Base-by-base conservation (phyloP, 1,284 basidiomycete genomes). In the Naganishia albida region DNA sequence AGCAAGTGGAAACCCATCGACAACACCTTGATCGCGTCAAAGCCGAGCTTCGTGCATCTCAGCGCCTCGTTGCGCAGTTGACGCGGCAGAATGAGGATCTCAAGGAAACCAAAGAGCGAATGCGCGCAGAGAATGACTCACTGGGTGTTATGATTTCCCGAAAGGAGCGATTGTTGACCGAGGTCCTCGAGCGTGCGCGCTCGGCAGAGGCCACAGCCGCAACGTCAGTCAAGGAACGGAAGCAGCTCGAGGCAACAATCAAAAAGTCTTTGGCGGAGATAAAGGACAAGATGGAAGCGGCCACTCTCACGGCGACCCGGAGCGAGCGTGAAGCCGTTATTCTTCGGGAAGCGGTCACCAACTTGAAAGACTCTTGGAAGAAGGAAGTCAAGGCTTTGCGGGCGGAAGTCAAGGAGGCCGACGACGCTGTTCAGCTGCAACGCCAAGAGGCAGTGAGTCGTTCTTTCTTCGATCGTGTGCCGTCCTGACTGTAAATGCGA, bases 71-170 rank as follows among this genome's bases (percentile, higher is more conserved):
- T 2, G 57, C 57, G 26, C 64, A 79, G 74, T 69, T 80, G 23
- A 77, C 77, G 2, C 65, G 77, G n/a, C 74, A 76, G 64, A 76
- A 69, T 20, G 78, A 78, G 52, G 77, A 78, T 68, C 68, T 78
- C 38, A 74, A 75, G 54, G 77, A 78, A 62, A 77, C 76, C 2
- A 72, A 73, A 52, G 77, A 77, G 42, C 68, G 78, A 46, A 74
- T 76, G 71, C 67, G 76, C n/a, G 68, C 70, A 16, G 76, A 80
- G 64, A 71, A 71, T 38, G 77, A 80, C 34, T 70, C 74, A 1
- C 62, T 77, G 53, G 74, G 77, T 59, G 77, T 77, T 49, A 73
- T 78, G 23, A 75, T 78, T 28, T 66, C 70, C 2, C 64, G 78
- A 34, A 77, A 77, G 55, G 77, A 80, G 65, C 69, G 77, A 0